Evolutionary conservation across 2,329 filamentous ascomycete genomes (phyloP).

Genomic region (Penicillium thymicola): DNA sequence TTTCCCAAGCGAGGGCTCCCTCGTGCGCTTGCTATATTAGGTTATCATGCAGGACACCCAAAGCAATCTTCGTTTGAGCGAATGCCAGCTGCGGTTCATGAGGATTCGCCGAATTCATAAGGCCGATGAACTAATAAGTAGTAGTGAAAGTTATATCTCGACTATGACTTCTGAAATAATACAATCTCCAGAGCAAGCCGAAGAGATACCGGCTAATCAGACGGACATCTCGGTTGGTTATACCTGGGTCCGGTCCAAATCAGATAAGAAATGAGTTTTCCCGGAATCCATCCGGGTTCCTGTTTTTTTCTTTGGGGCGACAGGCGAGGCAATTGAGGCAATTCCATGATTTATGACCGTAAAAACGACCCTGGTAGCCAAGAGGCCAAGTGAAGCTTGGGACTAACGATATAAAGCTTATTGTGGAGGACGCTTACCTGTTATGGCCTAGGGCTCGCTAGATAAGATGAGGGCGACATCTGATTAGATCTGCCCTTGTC

Average conservation of each 20-base stretch:
- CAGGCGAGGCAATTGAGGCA: background rate
- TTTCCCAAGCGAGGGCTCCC: background rate
- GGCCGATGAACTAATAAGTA: background rate
- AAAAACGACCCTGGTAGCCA: background rate
- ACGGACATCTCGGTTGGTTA: background rate
- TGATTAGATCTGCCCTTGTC: slow-evolving; percentile 2
- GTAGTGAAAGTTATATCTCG: no score
- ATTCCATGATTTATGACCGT: background rate
- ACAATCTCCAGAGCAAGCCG: background rate
- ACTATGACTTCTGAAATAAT: no score
- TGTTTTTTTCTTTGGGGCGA: background rate
- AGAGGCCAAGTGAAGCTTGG: slow-evolving; percentile 9
- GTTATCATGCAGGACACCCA: background rate
- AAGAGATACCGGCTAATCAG: background rate
- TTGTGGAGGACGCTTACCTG: background rate
- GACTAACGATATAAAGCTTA: background rate
- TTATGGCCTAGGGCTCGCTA: background rate
- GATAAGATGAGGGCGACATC: slow-evolving; percentile 4
- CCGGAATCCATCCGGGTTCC: background rate
- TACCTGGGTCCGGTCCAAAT: background rate
- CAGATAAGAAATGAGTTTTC: background rate
- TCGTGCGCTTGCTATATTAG: background rate
- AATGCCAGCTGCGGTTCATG: background rate
- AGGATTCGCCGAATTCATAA: background rate
- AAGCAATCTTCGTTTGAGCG: background rate